Evolutionary conservation across 345 rosid species (phyloP).

Genomic region (Orychophragmus violaceus): DNA sequence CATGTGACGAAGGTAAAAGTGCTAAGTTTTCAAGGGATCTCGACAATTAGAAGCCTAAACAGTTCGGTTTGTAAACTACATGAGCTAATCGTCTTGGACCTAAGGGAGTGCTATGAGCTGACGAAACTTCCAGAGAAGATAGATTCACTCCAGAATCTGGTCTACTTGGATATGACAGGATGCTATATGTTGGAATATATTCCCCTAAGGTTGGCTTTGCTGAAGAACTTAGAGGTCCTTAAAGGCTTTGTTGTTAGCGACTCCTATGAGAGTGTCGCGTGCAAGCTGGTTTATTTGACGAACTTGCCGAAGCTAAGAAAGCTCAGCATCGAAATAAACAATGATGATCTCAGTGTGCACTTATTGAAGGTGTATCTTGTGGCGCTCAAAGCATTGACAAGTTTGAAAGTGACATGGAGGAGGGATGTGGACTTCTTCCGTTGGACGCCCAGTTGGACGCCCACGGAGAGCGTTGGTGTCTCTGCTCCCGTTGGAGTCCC

Average conservation of each 20-base stretch:
- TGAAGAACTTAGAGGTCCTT: conserved; percentile 39
- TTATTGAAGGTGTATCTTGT: not conserved
- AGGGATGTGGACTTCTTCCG: not conserved
- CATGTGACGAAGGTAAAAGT: conserved; percentile 15
- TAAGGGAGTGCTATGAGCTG: conserved; percentile 41
- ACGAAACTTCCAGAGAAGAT: conserved; percentile 36
- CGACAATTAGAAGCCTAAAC: conserved; percentile 27
- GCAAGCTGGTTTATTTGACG: conserved; percentile 6
- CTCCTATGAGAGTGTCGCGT: not conserved
- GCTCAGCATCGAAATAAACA: conserved; percentile 29
- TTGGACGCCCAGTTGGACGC: too few species aligned
- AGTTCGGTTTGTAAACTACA: conserved; percentile 12
- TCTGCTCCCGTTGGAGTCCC: too few species aligned
- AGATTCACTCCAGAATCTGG: conserved; percentile 30
- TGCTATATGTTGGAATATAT: conserved; percentile 41
- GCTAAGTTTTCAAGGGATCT: conserved; percentile 49
- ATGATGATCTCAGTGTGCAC: not conserved
- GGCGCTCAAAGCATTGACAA: not conserved
- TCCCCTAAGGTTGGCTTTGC: conserved; percentile 30
- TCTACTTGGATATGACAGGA: conserved; percentile 38
- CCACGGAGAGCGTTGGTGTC: too few species aligned
- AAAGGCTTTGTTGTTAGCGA: conserved; percentile 50
- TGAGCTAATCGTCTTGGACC: conserved; percentile 40
- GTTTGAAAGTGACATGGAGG: conserved; percentile 32
- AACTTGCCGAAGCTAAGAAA: conserved; percentile 20